These are phyloP conservation scores for Fomitopsis pulvina DNA, from an alignment of 768 basidiomycete species.

Conservation along the genomic window DNA sequence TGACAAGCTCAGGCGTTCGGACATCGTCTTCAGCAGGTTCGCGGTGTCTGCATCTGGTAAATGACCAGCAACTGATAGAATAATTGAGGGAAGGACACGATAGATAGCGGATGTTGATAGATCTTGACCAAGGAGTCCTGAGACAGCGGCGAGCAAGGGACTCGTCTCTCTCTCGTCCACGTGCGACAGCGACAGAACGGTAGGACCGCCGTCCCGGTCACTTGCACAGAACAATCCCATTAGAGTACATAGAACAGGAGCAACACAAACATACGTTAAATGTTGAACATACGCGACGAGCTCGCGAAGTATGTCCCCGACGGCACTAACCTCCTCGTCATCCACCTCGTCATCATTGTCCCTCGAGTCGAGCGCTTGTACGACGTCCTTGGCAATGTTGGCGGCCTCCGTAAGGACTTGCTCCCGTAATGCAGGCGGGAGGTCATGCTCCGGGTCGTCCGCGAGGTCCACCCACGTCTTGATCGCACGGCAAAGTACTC, in stretches of 20 bases:
- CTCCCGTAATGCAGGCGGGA: constrained; percentile 14
- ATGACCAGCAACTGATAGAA: constrained; percentile 62
- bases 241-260: neutral
- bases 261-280: constrained; percentile 42
- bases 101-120: constrained; percentile 45
- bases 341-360: constrained; percentile 54
- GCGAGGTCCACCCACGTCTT: constrained; percentile 49
- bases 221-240: constrained; percentile 2
- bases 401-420: constrained; percentile 61
- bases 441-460: constrained; percentile 18
- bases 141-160: constrained; percentile 53
- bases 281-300: constrained; percentile 51
- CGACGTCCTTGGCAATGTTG: constrained; percentile 61
- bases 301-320: constrained; percentile 55
- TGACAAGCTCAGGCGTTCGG: constrained; percentile 58
- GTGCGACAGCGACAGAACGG: neutral
- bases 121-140: constrained; percentile 58
- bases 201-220: neutral
- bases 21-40: constrained; percentile 54
- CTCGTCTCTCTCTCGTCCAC: constrained; percentile 48
- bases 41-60: constrained; percentile 64
- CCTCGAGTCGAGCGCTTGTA: constrained; percentile 59
- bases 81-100: constrained; percentile 55
- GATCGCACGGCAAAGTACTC: constrained; percentile 45
- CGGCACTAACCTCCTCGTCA: constrained; percentile 60